Evolutionary conservation across 1,284 basidiomycete species (phyloP), one percentile per base, ranked within the genome.

Genomic region (Trametes sp.): DNA sequence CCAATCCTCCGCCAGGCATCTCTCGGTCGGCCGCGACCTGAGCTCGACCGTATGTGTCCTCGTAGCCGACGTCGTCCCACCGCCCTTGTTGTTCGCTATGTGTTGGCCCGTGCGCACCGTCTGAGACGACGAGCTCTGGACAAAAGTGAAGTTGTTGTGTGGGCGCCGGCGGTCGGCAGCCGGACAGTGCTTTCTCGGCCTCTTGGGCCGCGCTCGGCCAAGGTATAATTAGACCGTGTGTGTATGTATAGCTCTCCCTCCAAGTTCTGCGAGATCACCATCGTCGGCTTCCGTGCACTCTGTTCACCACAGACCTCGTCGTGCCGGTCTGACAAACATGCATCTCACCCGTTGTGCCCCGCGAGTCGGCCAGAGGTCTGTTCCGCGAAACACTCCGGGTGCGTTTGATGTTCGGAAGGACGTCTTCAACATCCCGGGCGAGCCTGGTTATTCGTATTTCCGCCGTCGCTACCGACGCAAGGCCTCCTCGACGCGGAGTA

Each of bases 1-100:
- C 55, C 42, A 24, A 16, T 19, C 11, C 14, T 36, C 44, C 65
- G 50, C 38, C 19, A 48, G 56, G 33, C 1, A n/a, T 59, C 58
- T 65, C 66, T 59, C 59, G 66, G 54, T 57, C 64, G 59, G 66
- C 57, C 66, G 54, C 61, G 66, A 62, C 66, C 57, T 24, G 57
- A 59, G 57, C 64, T 65, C 66, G 64, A 62, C 66, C 63, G 4
- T 26, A 31, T 9, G 19, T 21, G 26, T 36, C 23, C 8, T 16
- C 24, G 26, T 45, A 36, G 45, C 35, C 51, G 51, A 26, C 46
- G 44, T 59, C 54, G 56, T 53, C 29, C 57, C 56, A 61, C 42
- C 50, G 49, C 8, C 23, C 13, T n/a, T 51, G n/a, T 16, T 49
- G 26, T 26, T 53, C 58, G 52, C 44, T 45, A 52, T 36, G n/a